Conservation (phyloP, 2,329 filamentous ascomycete species). For the Diaporthe batatas region DNA sequence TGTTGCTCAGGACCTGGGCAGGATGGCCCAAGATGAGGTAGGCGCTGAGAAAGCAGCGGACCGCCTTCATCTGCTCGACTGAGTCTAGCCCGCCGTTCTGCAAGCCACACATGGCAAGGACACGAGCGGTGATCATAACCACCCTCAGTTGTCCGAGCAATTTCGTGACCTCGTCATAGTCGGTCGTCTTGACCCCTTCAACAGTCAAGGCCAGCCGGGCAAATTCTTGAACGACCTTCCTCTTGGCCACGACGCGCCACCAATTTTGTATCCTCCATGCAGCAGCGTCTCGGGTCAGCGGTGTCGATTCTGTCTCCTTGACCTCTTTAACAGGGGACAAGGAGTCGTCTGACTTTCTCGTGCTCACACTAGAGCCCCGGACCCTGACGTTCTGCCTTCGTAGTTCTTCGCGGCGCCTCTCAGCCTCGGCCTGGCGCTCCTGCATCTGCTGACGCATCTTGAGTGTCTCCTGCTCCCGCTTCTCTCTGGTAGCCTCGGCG, state of each 20-base stretch:
- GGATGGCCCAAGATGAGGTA: conserved; percentile 86
- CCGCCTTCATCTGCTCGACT: conserved; percentile 76
- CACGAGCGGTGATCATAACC: conserved; percentile 73
- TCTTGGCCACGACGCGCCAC: conserved; percentile 74
- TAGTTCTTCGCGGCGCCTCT: conserved; percentile 76
- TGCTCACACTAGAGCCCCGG: conserved; percentile 56
- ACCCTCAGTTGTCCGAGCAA: conserved; percentile 77
- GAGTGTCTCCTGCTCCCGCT: conserved; percentile 79
- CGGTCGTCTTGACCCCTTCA: conserved; percentile 76
- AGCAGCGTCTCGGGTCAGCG: conserved; percentile 71
- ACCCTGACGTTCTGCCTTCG: conserved; percentile 66
- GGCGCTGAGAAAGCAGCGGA: conserved; percentile 83
- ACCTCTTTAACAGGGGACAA: conserved; percentile 65
- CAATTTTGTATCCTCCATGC: conserved; percentile 76
- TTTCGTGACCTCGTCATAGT: conserved; percentile 80
- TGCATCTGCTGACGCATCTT: conserved; percentile 82
- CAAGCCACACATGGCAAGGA: conserved; percentile 78
- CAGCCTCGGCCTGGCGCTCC: conserved; percentile 82
- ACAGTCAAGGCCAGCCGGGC: conserved; percentile 76
- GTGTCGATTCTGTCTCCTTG: conserved; percentile 60
- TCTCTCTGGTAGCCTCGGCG: conserved; percentile 85
- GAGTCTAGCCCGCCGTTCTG: conserved; percentile 74
- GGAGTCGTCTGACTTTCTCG: conserved; percentile 62
- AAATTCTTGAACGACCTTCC: conserved; percentile 74
- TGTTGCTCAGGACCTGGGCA: conserved; percentile 81